Percentiles rank a stretch among this genome's conserved stretches.
Evolutionary conservation across 176 grass and related monocot species (phyloP).

Genomic region (Triticum urartu): DNA sequence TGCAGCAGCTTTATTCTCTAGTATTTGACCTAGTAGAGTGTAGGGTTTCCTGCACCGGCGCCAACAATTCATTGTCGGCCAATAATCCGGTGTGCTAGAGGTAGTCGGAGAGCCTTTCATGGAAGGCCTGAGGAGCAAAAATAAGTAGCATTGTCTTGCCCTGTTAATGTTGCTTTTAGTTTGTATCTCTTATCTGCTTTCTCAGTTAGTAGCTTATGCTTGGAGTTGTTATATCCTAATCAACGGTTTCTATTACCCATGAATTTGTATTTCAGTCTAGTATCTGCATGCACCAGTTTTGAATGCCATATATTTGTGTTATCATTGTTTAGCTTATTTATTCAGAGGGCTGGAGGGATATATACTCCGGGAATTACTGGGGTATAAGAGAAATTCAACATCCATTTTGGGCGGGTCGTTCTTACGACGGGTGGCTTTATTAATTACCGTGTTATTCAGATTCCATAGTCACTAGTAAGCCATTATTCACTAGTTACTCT

Average conservation of each 20-base stretch:
- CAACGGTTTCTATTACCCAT: slow-evolving; percentile 10
- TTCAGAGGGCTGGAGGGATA: too few relatives aligned
- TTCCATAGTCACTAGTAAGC: too few relatives aligned
- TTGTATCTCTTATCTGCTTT: slow-evolving; percentile 1
- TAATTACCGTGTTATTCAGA: too few relatives aligned
- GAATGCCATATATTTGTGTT: neutral
- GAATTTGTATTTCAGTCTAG: neutral
- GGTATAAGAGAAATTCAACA: too few relatives aligned
- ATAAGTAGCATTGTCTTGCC: slow-evolving; percentile 28
- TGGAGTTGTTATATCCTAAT: slow-evolving; percentile 6
- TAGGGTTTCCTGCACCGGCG: slow-evolving; percentile 28
- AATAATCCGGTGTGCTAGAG: slow-evolving; percentile 37
- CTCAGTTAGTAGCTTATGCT: slow-evolving; percentile 9
- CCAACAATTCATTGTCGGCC: neutral
- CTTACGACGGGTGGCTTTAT: too few relatives aligned
- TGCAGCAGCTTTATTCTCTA: slow-evolving; percentile 15
- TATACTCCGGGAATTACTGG: too few relatives aligned
- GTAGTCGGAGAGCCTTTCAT: slow-evolving; percentile 10
- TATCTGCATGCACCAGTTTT: neutral
- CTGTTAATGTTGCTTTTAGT: slow-evolving; percentile 10
- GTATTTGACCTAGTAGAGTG: slow-evolving; percentile 35
- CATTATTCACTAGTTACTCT: too few relatives aligned
- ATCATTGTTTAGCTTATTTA: too few relatives aligned
- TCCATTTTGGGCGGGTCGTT: too few relatives aligned
- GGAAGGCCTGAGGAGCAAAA: slow-evolving; percentile 31